Conservation (phyloP, 345 rosid species). For the Eucalyptus brandiana region DNA sequence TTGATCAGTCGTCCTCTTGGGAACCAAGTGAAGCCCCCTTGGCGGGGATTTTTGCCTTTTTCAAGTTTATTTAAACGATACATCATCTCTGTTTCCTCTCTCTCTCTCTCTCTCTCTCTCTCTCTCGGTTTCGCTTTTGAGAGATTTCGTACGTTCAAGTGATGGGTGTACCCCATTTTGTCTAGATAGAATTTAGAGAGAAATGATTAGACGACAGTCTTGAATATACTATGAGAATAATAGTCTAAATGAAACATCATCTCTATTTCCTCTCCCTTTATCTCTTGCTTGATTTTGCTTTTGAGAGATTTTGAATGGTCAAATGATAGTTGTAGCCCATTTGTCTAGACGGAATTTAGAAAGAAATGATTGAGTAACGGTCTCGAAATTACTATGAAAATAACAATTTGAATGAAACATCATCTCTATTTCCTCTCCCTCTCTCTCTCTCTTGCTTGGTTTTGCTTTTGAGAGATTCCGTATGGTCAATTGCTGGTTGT, state of each 20-base stretch:
- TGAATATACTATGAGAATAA: no score
- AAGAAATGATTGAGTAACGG: background rate
- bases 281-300: background rate
- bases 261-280: background rate
- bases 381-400: fast-evolving
- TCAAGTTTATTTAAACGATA: background rate
- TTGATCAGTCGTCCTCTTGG: background rate
- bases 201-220: fast-evolving
- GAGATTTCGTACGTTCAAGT: background rate
- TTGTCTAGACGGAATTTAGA: background rate
- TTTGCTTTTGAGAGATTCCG: background rate
- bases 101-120: background rate
- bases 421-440: background rate
- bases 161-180: background rate
- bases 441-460: background rate
- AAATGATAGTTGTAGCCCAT: background rate
- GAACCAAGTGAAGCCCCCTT: background rate
- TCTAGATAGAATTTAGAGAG: background rate
- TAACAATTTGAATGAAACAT: no score
- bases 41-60: background rate
- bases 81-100: background rate
- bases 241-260: fast-evolving
- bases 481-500: background rate
- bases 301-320: background rate
- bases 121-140: background rate